These are phyloP conservation scores for Boletales sp. DNA, from an alignment of 768 basidiomycete species.

Conservation along the genomic window DNA sequence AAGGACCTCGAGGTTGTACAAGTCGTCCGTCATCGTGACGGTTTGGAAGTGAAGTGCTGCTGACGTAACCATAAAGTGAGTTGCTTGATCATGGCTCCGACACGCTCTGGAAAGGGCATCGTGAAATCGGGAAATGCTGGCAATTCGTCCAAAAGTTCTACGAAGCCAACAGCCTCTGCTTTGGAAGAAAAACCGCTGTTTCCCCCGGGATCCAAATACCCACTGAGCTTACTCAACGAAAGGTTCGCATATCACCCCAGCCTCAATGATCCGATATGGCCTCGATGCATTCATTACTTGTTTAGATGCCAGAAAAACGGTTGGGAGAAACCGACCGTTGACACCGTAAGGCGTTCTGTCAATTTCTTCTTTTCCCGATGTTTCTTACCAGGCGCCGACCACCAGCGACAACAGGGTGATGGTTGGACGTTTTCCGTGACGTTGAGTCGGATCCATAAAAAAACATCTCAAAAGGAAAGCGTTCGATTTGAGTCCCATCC, in stretches of 20 bases:
- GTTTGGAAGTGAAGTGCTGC: conserved; percentile 9
- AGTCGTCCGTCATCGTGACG: conserved; percentile 63
- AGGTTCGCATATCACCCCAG: conserved; percentile 39
- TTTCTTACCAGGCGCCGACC: conserved; percentile 8
- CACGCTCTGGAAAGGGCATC: conserved; percentile 55
- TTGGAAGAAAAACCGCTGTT: conserved; percentile 61
- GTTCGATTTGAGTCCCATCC: conserved; percentile 76
- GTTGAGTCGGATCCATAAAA: conserved; percentile 66
- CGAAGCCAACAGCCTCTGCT: conserved; percentile 8
- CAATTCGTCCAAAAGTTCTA: conserved; percentile 63
- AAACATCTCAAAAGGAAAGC: conserved; percentile 62
- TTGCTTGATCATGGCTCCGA: conserved; percentile 47
- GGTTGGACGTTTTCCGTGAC: conserved; percentile 67
- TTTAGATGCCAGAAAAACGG: conserved; percentile 81
- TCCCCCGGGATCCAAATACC: conserved; percentile 82
- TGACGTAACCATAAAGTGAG: conserved; percentile 15
- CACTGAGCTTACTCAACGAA: conserved; percentile 75
- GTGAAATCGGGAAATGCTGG: conserved; percentile 90
- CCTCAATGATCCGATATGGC: no score
- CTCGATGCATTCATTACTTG: background rate
- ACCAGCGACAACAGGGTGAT: conserved; percentile 44
- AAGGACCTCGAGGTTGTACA: conserved; percentile 91
- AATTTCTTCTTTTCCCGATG: background rate
- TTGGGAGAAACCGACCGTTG: conserved; percentile 83
- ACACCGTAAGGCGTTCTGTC: conserved; percentile 48